Base-by-base conservation (phyloP, 2,329 filamentous ascomycete genomes). In the Pyricularia sp. region DNA sequence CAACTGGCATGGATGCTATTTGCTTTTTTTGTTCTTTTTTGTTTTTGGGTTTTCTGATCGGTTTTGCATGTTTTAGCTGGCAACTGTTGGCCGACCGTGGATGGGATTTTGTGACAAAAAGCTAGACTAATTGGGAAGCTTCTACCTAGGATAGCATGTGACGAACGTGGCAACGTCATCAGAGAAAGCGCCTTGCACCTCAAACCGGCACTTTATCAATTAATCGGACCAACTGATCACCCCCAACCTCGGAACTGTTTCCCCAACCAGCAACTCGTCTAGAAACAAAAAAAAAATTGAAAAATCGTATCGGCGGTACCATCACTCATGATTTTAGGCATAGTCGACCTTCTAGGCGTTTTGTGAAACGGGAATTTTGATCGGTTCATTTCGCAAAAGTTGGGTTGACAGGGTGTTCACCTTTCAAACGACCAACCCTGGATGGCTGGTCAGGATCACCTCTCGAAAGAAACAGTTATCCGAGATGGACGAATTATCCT, bases 401-500 rank as follows among this genome's bases (percentile, higher is more conserved):
- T 50, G 42, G 20, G 42, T 50, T 50, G 42, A 50, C 42, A 50
- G 42, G 42, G 42, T 50, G 20, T 10, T n/a, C 42, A 50, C 11
- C 42, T 50, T 50, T 17, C 17, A 50, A 50, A 20, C 6, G 4
- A 50, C 17, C 20, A 50, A 50, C 14, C 42, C 20, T 50, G 42
- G 42, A 50, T n/a, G 42, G 42, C 42, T n/a, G 20, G 20, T 50
- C 20, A n/a, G 20, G 42, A n/a, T 50, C 42, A 50, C 42, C 14
- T 50, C 42, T 50, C 10, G 17, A 50, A 50, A n/a, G 2, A 42
- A 50, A 50, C 17, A 20, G 42, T 6, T 33, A 67, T 26, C 69
- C 33, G 59, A 28, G 67, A 82, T 82, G 78, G 79, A 82, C 70
- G 78, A 81, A 70, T 78, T 80, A 71, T 76, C 79, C 50, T 72